Conservation (phyloP, 2,329 filamentous ascomycete genomes). For the Aspergillus intermedius region DNA sequence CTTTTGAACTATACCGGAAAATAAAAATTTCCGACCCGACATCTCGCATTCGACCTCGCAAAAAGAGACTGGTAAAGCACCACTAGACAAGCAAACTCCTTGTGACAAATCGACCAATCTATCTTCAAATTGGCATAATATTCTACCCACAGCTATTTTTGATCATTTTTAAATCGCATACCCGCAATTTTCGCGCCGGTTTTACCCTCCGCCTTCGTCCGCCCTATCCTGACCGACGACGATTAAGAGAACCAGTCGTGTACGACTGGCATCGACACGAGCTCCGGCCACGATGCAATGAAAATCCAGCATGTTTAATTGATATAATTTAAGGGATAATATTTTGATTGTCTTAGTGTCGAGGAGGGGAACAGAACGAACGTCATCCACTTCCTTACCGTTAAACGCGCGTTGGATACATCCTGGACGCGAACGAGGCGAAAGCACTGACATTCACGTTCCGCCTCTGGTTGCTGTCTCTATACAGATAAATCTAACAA, state of each 20-base stretch:
- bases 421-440: too few species aligned
- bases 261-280: neutral
- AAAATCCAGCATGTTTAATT: conserved; percentile 9
- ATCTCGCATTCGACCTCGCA: neutral
- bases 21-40: conserved; percentile 8
- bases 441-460: neutral
- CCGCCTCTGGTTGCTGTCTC: neutral
- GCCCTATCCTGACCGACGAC: neutral
- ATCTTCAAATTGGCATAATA: too few species aligned
- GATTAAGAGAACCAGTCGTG: neutral
- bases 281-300: conserved; percentile 13
- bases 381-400: neutral
- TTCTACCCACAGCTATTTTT: neutral
- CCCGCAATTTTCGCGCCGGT: neutral
- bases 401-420: neutral
- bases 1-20: conserved; percentile 10
- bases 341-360: neutral
- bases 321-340: conserved; percentile 4
- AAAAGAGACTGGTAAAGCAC: neutral
- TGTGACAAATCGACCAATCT: neutral
- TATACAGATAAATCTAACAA: neutral
- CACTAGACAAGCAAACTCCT: neutral
- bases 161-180: neutral
- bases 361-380: neutral
- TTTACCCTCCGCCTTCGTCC: neutral